A percentile compares a stretch with the other conserved stretches of the same genome.
These are phyloP conservation scores for Fusarium verticillioides DNA, from an alignment of 2,329 filamentous ascomycete genomes.

Conservation along the genomic window DNA sequence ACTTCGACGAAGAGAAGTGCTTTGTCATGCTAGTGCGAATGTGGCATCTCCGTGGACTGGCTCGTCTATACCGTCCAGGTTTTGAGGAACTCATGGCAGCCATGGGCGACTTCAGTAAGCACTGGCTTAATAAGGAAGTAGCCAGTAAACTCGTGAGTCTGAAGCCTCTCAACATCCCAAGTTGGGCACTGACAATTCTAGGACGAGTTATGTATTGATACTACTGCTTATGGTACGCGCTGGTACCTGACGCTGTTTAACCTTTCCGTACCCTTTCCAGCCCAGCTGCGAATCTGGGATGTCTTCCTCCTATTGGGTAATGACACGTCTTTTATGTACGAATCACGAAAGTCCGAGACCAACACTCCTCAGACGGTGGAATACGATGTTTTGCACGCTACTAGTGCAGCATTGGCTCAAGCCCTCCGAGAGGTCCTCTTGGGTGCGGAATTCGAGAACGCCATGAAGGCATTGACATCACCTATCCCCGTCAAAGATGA, in stretches of 20 bases:
- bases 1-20: slow-evolving; percentile 93
- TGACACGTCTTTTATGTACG: slow-evolving; percentile 13
- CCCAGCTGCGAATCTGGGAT: slow-evolving; percentile 96
- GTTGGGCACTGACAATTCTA: slow-evolving; percentile 48
- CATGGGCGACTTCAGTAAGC: slow-evolving; percentile 82
- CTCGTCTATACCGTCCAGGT: slow-evolving; percentile 83
- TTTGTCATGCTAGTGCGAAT: slow-evolving; percentile 98
- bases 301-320: slow-evolving; percentile 91
- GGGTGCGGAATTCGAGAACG: slow-evolving; percentile 95
- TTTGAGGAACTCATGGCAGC: slow-evolving; percentile 90
- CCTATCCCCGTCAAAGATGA: slow-evolving; percentile 96
- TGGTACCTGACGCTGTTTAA: slow-evolving; percentile 99
- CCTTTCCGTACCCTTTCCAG: slow-evolving; percentile 92
- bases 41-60: slow-evolving; percentile 89
- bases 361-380: slow-evolving; percentile 55
- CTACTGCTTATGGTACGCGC: slow-evolving; percentile 92
- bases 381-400: slow-evolving; percentile 89
- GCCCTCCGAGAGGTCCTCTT: slow-evolving; percentile 88
- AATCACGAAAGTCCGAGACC: slow-evolving; percentile 30
- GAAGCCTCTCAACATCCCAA: neutral
- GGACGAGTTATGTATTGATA: slow-evolving; percentile 81
- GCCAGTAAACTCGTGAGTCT: slow-evolving; percentile 78
- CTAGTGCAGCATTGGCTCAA: slow-evolving; percentile 89
- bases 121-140: slow-evolving; percentile 88
- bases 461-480: slow-evolving; percentile 95